phyloP scores from a whole-genome alignment of 345 rosid genomes.

The Diplotaxis tenuifolia region DNA sequence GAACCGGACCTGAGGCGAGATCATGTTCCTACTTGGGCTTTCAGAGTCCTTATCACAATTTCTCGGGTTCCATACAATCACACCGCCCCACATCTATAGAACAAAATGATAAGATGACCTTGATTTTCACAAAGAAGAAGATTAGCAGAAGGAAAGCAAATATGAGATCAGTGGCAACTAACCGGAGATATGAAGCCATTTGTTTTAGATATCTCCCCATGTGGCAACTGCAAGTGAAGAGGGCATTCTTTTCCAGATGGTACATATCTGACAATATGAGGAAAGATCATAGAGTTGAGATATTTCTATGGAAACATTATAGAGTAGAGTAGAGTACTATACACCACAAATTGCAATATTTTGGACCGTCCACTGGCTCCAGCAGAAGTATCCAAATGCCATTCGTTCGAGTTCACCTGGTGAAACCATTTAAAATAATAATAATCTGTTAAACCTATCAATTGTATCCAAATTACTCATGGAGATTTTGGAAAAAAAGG shows the following conservation, averaged over 20 bases:
- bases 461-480: constrained; percentile 7
- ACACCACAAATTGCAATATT: constrained; percentile 97
- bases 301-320: constrained; percentile 2
- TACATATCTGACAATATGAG: constrained; percentile 56
- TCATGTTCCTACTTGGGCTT: constrained; percentile 42
- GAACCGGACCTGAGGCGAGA: constrained; percentile 59
- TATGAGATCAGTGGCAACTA: constrained; percentile 38
- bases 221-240: constrained; percentile 72
- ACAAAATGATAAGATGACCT: not conserved
- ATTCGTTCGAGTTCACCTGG: constrained; percentile 93
- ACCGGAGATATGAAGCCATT: constrained; percentile 97
- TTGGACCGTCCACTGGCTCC: constrained; percentile 91
- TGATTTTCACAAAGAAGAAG: not conserved
- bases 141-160: constrained; percentile 3
- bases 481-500: constrained; percentile 25
- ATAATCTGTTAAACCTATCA: constrained; percentile 7
- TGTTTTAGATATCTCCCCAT: constrained; percentile 82
- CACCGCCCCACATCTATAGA: constrained; percentile 96
- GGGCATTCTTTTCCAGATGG: constrained; percentile 91
- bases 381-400: constrained; percentile 95
- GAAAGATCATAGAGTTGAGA: constrained; percentile 13
- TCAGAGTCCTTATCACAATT: constrained; percentile 52
- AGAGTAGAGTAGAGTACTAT: constrained; percentile 46
- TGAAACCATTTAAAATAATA: constrained; percentile 18
- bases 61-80: constrained; percentile 76